phyloP scores from a whole-genome alignment of 2,329 filamentous ascomycete genomes.

The Ceratocystis harringtonii region DNA sequence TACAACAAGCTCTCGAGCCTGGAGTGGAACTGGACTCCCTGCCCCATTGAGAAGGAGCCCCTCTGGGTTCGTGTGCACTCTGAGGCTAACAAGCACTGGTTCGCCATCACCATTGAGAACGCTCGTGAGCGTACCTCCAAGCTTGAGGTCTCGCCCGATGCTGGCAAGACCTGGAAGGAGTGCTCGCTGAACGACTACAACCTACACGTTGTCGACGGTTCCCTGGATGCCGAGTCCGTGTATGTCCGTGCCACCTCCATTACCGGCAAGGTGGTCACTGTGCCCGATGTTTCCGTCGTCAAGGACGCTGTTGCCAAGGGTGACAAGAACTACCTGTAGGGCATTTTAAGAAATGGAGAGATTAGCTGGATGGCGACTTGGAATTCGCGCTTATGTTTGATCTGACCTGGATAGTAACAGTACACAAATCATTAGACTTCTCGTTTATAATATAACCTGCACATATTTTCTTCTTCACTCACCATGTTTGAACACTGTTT shows the following conservation, averaged over 20 bases:
- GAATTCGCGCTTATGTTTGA: not conserved
- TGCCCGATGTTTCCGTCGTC: constrained; percentile 5
- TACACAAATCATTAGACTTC: not conserved
- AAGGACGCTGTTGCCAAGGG: constrained; percentile 1
- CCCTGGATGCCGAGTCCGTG: constrained; percentile 10
- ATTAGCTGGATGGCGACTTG: not conserved
- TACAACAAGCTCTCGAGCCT: not conserved
- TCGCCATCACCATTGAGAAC: constrained; percentile 19
- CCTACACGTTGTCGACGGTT: constrained; percentile 13
- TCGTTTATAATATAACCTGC: not conserved
- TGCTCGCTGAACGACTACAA: constrained; percentile 11
- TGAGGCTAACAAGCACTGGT: constrained; percentile 19
- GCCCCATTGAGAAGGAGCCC: constrained; percentile 15
- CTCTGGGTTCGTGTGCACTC: constrained; percentile 18
- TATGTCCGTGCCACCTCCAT: constrained; percentile 13
- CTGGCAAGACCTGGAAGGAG: constrained; percentile 12
- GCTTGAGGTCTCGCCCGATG: constrained; percentile 15
- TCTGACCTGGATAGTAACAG: not conserved
- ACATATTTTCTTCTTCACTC: not conserved
- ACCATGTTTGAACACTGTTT: no score
- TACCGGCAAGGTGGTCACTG: constrained; percentile 14
- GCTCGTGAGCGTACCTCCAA: constrained; percentile 18
- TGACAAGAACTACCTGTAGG: constrained; percentile 12
- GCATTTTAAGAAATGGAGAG: not conserved
- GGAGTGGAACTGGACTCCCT: constrained; percentile 15